A percentile compares a stretch with the other conserved stretches of the same genome.
phyloP scores from a whole-genome alignment of 2,329 filamentous ascomycete species.

The Hypoxylon sp. region DNA sequence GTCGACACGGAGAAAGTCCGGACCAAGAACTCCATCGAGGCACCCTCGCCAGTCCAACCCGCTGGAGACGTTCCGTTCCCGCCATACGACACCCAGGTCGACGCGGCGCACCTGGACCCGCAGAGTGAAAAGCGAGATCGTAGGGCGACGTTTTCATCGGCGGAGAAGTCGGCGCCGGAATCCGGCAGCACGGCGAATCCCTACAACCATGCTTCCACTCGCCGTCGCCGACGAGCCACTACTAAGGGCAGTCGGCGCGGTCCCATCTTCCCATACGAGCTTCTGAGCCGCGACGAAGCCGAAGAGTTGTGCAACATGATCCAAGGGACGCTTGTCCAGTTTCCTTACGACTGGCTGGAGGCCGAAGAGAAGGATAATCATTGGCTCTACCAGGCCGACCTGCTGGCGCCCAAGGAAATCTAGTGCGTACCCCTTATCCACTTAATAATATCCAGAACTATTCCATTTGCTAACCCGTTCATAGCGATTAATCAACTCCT shows the following conservation, averaged over 20 bases:
- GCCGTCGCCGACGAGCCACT: slow-evolving; percentile 71
- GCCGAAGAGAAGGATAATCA: slow-evolving; percentile 92
- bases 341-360: slow-evolving; percentile 95
- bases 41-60: slow-evolving; percentile 54
- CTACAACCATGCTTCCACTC: slow-evolving; percentile 58
- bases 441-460: neutral
- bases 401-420: slow-evolving; percentile 95
- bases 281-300: slow-evolving; percentile 78
- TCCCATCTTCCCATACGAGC: slow-evolving; percentile 73
- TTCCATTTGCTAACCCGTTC: slow-evolving; percentile 29
- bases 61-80: slow-evolving; percentile 58
- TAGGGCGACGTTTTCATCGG: slow-evolving; percentile 64
- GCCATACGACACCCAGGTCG: slow-evolving; percentile 52
- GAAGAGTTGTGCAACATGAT: slow-evolving; percentile 83
- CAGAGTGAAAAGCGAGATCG: slow-evolving; percentile 55
- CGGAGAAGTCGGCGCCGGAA: slow-evolving; percentile 56
- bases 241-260: slow-evolving; percentile 74
- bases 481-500: slow-evolving; percentile 39
- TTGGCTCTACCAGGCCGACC: slow-evolving; percentile 96
- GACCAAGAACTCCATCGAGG: slow-evolving; percentile 44
- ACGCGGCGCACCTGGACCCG: slow-evolving; percentile 37
- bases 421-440: slow-evolving; percentile 70
- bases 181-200: slow-evolving; percentile 47
- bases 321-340: slow-evolving; percentile 88
- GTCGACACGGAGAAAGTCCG: slow-evolving; percentile 36